These are phyloP conservation scores for Ophiorrhiza pumila DNA, from an alignment of 257 asterid species.

Conservation along the genomic window DNA sequence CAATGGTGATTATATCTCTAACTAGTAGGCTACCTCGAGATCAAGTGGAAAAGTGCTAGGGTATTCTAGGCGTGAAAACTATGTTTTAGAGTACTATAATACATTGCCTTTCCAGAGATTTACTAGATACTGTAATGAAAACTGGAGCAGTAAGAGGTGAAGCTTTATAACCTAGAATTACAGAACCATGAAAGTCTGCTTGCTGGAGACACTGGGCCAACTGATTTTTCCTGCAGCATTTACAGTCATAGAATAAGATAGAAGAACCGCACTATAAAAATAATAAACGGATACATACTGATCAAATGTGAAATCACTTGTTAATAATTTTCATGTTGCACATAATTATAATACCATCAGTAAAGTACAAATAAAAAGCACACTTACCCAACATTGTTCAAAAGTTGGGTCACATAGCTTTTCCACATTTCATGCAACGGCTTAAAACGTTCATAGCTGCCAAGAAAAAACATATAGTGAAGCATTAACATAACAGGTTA, in stretches of 20 bases:
- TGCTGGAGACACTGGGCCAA: constrained; percentile 67
- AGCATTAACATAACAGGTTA: constrained; percentile 12
- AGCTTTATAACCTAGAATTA: constrained; percentile 55
- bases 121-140: not conserved
- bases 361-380: constrained; percentile 4
- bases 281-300: not conserved
- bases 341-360: constrained; percentile 3
- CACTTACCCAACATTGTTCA: constrained; percentile 66
- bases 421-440: constrained; percentile 93
- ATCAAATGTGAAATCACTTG: constrained; percentile 3
- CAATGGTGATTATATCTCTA: not conserved
- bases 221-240: constrained; percentile 75
- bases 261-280: not conserved
- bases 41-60: not conserved
- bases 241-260: constrained; percentile 9
- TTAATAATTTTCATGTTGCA: not conserved
- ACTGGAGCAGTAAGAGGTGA: constrained; percentile 8
- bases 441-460: constrained; percentile 64
- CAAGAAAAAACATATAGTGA: constrained; percentile 15
- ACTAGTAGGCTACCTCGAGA: not conserved
- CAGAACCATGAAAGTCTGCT: constrained; percentile 80
- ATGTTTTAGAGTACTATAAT: not conserved
- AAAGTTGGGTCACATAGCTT: constrained; percentile 50
- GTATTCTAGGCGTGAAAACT: not conserved
- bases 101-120: not conserved